Percentiles rank a stretch among this genome's conserved stretches.
These are phyloP conservation scores for Pythium folliculosum DNA, from an alignment of 352 stramenopile species.

Conservation along the genomic window DNA sequence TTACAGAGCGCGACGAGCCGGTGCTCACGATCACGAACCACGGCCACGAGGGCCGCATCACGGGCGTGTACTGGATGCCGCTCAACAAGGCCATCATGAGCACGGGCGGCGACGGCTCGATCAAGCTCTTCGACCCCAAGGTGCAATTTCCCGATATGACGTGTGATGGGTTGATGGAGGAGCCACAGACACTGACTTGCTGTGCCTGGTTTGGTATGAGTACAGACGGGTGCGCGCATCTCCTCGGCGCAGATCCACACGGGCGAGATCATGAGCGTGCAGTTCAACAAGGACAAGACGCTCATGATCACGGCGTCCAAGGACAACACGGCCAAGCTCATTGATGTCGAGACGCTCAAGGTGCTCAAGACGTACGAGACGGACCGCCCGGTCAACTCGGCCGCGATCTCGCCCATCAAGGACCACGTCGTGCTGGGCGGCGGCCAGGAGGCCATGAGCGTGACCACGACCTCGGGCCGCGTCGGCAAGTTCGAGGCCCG, in stretches of 20 bases:
- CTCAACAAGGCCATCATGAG: constrained; percentile 88
- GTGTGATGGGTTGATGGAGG: too few relatives aligned
- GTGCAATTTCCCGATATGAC: constrained; percentile 16
- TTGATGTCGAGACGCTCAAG: constrained; percentile 95
- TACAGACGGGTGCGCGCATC: constrained; percentile 61
- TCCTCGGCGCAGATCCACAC: constrained; percentile 91
- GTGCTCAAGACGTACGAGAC: constrained; percentile 98
- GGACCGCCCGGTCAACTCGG: constrained; percentile 98
- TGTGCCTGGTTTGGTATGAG: background rate
- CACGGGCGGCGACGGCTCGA: constrained; percentile 75
- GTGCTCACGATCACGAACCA: constrained; percentile 79
- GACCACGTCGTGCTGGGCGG: constrained; percentile 96
- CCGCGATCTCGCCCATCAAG: constrained; percentile 96
- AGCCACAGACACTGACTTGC: background rate
- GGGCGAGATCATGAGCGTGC: constrained; percentile 96
- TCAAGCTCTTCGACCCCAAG: constrained; percentile 79
- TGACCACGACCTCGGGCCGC: constrained; percentile 95
- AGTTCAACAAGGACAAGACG: constrained; percentile 96
- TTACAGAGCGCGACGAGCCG: constrained; percentile 54
- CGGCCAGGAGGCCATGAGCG: constrained; percentile 98
- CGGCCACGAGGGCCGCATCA: constrained; percentile 80
- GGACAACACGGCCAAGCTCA: constrained; percentile 97
- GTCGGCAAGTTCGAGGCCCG: constrained; percentile 95
- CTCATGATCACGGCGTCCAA: constrained; percentile 96
- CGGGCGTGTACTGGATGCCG: constrained; percentile 83